phyloP scores from a whole-genome alignment of 345 rosid genomes.

The Adansonia digitata region DNA sequence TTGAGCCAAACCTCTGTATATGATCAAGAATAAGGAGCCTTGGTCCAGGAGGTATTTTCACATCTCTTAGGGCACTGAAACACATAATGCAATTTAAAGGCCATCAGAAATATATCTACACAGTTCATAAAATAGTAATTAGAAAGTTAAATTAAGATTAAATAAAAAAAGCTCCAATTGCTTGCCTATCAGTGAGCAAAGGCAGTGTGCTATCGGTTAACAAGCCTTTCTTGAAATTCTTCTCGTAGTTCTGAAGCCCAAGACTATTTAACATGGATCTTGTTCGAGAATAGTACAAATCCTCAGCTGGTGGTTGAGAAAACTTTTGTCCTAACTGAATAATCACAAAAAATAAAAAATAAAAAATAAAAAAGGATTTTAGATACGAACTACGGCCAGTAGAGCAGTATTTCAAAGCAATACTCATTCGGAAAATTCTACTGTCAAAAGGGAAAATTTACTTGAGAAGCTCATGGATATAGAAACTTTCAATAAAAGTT shows the following conservation, averaged over 20 bases:
- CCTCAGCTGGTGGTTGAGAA: slow-evolving; percentile 55
- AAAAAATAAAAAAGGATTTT: slow-evolving; percentile 2
- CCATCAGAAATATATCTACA: background rate
- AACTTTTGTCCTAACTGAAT: slow-evolving; percentile 73
- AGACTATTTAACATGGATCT: slow-evolving; percentile 59
- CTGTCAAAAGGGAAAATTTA: background rate
- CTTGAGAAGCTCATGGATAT: background rate
- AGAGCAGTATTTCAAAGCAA: background rate
- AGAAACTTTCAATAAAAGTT: background rate
- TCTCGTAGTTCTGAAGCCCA: slow-evolving; percentile 82
- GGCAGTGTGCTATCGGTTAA: slow-evolving; percentile 80
- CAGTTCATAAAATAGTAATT: background rate
- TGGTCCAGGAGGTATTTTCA: slow-evolving; percentile 91
- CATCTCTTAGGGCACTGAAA: slow-evolving; percentile 88
- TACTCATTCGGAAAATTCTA: background rate
- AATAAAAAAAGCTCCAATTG: slow-evolving; percentile 4
- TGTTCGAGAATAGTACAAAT: slow-evolving; percentile 44
- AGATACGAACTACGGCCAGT: background rate
- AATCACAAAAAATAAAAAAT: slow-evolving; percentile 19
- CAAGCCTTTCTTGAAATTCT: slow-evolving; percentile 85
- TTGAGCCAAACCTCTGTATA: slow-evolving; percentile 53
- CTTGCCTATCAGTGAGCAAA: slow-evolving; percentile 82
- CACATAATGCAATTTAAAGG: background rate
- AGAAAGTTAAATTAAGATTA: background rate
- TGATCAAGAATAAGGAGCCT: slow-evolving; percentile 90